Conservation (phyloP, 371 early-diverging fungal genomes). For the Rozella allomycis region DNA sequence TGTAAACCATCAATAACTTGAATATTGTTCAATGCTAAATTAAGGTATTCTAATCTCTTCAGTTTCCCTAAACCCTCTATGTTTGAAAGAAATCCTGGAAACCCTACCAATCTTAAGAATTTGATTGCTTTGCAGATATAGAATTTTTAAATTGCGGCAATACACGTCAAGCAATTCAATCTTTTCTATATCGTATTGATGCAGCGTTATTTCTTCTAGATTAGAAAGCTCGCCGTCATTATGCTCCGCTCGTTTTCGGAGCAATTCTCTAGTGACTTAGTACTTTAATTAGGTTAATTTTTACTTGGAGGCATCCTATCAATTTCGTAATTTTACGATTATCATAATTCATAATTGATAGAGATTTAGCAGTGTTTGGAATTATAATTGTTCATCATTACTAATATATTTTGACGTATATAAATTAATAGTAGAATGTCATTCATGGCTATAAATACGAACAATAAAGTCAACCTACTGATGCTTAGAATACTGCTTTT, state of each 20-base stretch:
- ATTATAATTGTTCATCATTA: no score
- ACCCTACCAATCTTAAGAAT: slow-evolving; percentile 21
- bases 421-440: no score
- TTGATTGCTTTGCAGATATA: slow-evolving; percentile 26
- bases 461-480: no score
- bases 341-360: no score
- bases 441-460: no score
- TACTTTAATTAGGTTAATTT: no score
- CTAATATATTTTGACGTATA: no score
- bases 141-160: slow-evolving; percentile 24
- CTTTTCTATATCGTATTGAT: slow-evolving; percentile 31
- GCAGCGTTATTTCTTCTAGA: slow-evolving; percentile 24
- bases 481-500: no score
- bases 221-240: slow-evolving; percentile 28
- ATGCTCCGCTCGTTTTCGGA: slow-evolving; percentile 24
- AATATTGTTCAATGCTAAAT: slow-evolving; percentile 31
- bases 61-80: slow-evolving; percentile 24
- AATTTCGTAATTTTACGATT: no score
- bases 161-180: slow-evolving; percentile 28
- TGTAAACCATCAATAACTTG: slow-evolving; percentile 17
- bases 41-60: slow-evolving; percentile 21
- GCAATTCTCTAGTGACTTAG: slow-evolving; percentile 8
- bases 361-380: no score
- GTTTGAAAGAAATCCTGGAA: not conserved
- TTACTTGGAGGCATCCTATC: no score